A percentile compares a stretch with the other conserved stretches of the same genome.
Conservation (phyloP, 305 asterid genomes). For the Solanum hybrid region DNA sequence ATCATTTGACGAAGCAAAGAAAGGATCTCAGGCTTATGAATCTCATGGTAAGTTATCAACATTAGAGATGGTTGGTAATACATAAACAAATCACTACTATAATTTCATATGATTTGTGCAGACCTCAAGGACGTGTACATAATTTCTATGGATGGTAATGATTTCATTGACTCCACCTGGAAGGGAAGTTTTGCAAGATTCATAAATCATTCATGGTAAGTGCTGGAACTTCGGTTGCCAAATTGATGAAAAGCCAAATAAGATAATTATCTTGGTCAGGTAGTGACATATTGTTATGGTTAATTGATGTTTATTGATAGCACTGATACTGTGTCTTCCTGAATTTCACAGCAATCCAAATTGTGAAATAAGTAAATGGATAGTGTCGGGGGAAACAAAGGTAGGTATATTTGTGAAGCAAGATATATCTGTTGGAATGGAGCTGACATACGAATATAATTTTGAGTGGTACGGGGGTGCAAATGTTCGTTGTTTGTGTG, state of each 20-base stretch:
- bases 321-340: not conserved
- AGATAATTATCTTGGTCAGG: not conserved
- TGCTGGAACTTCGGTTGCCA: not conserved
- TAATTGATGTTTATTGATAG: not conserved
- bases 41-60: conserved; percentile 36
- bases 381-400: conserved; percentile 53
- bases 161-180: not conserved
- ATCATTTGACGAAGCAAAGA: conserved; percentile 61
- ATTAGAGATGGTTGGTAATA: not conserved
- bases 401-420: conserved; percentile 81
- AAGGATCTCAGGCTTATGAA: conserved; percentile 57
- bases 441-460: conserved; percentile 71
- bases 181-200: not conserved
- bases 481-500: not conserved
- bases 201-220: not conserved
- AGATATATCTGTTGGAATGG: conserved; percentile 62
- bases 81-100: not conserved
- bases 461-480: conserved; percentile 81
- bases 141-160: not conserved
- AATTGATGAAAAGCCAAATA: not conserved
- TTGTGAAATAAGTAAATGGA: not conserved
- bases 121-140: not conserved
- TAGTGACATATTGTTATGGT: not conserved
- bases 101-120: not conserved
- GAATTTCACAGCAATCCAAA: not conserved